Percentiles rank a stretch among this genome's conserved stretches.
Evolutionary conservation across 2,329 filamentous ascomycete genomes (phyloP).

Genomic region (Nemania sp.): DNA sequence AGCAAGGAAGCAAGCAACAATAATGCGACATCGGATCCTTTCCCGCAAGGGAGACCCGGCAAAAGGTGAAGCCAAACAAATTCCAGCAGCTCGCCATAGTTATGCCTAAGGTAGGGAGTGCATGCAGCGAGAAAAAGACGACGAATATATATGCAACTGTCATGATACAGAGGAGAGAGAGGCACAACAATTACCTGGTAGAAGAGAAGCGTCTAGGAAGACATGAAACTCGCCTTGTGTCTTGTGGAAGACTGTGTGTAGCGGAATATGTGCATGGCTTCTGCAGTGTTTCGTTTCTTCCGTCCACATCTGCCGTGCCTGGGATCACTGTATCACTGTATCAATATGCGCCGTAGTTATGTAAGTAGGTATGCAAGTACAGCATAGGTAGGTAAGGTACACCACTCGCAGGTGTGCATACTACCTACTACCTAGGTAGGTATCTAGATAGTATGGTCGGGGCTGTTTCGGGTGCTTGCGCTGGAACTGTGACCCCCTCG

Average conservation of each 20-base stretch:
- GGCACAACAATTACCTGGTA: not conserved
- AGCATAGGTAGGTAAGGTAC: not conserved
- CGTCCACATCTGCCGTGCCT: slow-evolving; percentile 9
- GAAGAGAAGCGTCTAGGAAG: not conserved
- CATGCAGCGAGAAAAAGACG: not conserved
- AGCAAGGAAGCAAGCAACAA: too few species aligned
- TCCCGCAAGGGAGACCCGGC: not conserved
- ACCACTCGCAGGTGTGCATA: not conserved
- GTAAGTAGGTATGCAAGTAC: not conserved
- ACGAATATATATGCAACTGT: not conserved
- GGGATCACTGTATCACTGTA: slow-evolving; percentile 25
- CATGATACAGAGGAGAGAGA: not conserved
- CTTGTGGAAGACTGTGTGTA: slow-evolving; percentile 32
- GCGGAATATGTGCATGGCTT: slow-evolving; percentile 2
- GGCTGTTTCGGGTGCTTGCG: slow-evolving; percentile 8
- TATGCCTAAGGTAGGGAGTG: not conserved
- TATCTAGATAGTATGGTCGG: not conserved
- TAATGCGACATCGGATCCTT: slow-evolving; percentile 2
- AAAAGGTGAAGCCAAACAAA: not conserved
- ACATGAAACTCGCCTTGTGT: slow-evolving; percentile 36
- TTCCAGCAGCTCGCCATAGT: not conserved
- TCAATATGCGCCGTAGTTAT: not conserved
- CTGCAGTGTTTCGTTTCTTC: slow-evolving; percentile 36
- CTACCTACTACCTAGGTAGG: not conserved
- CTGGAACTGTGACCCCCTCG: slow-evolving; percentile 16